Conservation (phyloP, 371 early-diverging fungal genomes). For the Rhizopus arrhizus region DNA sequence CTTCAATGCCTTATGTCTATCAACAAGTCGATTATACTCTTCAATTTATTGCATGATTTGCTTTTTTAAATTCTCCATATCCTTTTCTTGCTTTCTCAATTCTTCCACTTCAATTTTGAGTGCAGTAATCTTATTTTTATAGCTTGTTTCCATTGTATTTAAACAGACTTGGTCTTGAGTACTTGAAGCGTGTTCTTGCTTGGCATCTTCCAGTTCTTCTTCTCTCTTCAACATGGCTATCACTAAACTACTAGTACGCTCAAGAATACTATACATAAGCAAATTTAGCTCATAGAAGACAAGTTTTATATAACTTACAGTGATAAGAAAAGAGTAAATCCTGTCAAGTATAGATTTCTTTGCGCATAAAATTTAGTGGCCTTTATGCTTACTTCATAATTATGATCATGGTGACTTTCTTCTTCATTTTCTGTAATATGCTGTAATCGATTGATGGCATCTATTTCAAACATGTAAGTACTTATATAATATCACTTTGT, state of each 20-base stretch:
- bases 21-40: constrained; percentile 79
- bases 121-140: constrained; percentile 34
- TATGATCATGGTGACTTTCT: constrained; percentile 49
- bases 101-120: constrained; percentile 52
- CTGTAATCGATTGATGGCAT: constrained; percentile 71
- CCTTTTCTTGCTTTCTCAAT: constrained; percentile 57
- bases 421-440: constrained; percentile 47
- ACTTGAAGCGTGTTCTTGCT: constrained; percentile 41
- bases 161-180: constrained; percentile 35
- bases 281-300: too few species aligned
- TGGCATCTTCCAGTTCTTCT: constrained; percentile 63
- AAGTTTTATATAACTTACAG: too few species aligned
- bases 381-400: constrained; percentile 62
- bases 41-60: constrained; percentile 70
- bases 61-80: constrained; percentile 76
- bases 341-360: constrained; percentile 88
- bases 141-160: constrained; percentile 35
- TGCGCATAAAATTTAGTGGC: constrained; percentile 86
- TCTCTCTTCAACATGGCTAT: constrained; percentile 69
- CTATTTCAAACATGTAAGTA: too few species aligned
- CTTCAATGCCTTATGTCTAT: constrained; percentile 44
- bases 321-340: constrained; percentile 86
- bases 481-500: too few species aligned
- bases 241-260: constrained; percentile 76
- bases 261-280: constrained; percentile 60